phyloP scores from a whole-genome alignment of 176 grass and related monocot species.

The Saccharum spontaneum region DNA sequence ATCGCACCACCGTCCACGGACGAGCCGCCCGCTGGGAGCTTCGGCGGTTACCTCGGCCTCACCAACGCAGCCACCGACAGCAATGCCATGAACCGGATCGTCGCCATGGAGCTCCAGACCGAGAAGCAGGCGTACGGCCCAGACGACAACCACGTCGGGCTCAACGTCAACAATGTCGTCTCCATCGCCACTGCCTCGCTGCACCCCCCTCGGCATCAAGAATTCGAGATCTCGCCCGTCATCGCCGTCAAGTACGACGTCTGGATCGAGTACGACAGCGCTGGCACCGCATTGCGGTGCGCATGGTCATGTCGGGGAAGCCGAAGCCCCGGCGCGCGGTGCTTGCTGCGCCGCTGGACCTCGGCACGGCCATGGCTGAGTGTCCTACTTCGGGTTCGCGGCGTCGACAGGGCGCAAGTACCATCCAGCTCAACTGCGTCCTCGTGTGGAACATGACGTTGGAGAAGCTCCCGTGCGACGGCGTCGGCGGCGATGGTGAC shows the following conservation, averaged over 20 bases:
- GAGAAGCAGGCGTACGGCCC: constrained; percentile 65
- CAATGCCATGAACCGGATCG: constrained; percentile 48
- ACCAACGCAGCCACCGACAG: constrained; percentile 59
- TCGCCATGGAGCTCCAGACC: constrained; percentile 92
- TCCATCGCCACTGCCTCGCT: constrained; percentile 44
- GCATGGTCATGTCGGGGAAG: constrained; percentile 30
- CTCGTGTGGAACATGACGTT: constrained; percentile 83
- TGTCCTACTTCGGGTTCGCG: constrained; percentile 78
- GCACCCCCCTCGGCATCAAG: constrained; percentile 31
- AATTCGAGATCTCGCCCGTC: constrained; percentile 60
- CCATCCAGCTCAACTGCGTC: constrained; percentile 95
- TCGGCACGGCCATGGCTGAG: constrained; percentile 35
- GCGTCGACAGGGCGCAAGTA: constrained; percentile 59
- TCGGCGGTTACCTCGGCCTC: constrained; percentile 68
- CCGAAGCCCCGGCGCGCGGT: constrained; percentile 31
- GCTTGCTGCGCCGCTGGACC: constrained; percentile 56
- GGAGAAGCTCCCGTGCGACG: constrained; percentile 48
- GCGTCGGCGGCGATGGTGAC: neutral
- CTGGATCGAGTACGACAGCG: constrained; percentile 85
- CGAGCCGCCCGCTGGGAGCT: constrained; percentile 38
- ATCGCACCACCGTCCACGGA: too few species aligned
- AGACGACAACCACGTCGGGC: constrained; percentile 81
- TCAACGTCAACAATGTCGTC: constrained; percentile 72
- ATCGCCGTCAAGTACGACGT: constrained; percentile 50
- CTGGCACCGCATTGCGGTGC: constrained; percentile 38